These are phyloP conservation scores for Pyrus bretschneideri DNA, from an alignment of 306 rosid species.

Conservation along the genomic window DNA sequence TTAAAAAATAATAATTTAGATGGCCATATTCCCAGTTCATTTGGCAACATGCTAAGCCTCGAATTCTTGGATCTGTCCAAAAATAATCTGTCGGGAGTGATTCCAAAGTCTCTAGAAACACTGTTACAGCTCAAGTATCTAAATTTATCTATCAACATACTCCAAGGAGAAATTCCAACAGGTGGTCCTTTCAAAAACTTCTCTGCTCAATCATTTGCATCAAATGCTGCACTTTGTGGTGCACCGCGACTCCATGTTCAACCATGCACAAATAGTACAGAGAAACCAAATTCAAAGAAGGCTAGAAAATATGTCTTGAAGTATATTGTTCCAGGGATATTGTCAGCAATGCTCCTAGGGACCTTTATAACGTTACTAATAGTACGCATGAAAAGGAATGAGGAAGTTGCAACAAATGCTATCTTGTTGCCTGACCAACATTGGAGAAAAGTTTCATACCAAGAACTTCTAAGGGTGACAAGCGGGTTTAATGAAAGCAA, in stretches of 20 bases:
- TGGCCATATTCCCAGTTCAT: slow-evolving; percentile 21
- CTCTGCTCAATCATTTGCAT: slow-evolving; percentile 18
- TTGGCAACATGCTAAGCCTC: neutral
- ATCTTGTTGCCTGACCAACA: neutral
- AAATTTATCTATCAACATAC: slow-evolving; percentile 3
- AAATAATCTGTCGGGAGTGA: neutral
- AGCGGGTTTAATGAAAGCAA: slow-evolving; percentile 1
- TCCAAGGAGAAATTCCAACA: slow-evolving; percentile 23
- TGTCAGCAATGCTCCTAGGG: neutral
- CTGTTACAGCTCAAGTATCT: neutral
- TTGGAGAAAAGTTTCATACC: slow-evolving; percentile 19
- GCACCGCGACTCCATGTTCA: neutral
- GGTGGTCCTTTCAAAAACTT: slow-evolving; percentile 11
- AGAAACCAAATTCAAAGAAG: neutral
- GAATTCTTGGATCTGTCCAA: slow-evolving; percentile 3
- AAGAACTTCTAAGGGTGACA: slow-evolving; percentile 16
- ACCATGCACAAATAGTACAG: slow-evolving; percentile 2
- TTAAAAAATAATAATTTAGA: neutral
- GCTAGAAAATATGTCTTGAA: neutral
- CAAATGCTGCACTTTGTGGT: slow-evolving; percentile 25
- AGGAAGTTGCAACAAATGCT: neutral
- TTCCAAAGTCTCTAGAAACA: neutral
- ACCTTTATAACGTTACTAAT: too few species aligned
- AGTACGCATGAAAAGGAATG: neutral
- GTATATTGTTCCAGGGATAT: neutral